phyloP scores from a whole-genome alignment of 805 yeast species.

The Saccharomyces eubayanus region DNA sequence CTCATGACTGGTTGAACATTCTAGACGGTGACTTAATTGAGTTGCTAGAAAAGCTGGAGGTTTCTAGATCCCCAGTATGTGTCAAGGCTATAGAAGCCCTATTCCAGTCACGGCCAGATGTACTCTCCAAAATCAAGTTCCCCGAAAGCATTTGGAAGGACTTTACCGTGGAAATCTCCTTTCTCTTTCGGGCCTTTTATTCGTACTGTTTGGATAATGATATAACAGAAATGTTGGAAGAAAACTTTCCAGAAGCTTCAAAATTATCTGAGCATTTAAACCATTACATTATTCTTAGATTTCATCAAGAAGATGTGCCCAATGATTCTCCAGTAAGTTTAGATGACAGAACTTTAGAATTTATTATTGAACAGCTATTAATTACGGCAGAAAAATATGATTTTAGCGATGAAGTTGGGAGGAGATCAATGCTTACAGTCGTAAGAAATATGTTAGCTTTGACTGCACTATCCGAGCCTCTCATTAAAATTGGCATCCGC shows the following conservation, averaged over 20 bases:
- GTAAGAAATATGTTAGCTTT: conserved; percentile 52
- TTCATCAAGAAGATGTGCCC: conserved; percentile 9
- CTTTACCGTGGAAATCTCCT: conserved; percentile 66
- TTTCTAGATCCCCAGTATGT: conserved; percentile 59
- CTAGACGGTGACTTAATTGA: conserved; percentile 64
- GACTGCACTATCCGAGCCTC: conserved; percentile 45
- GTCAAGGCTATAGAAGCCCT: conserved; percentile 57
- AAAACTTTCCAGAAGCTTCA: conserved; percentile 70
- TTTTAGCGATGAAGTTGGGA: conserved; percentile 83
- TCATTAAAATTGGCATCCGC: conserved; percentile 48
- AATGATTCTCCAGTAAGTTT: conserved; percentile 3
- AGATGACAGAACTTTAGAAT: conserved; percentile 55
- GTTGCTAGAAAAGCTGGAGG: conserved; percentile 62
- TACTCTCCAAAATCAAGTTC: conserved; percentile 50
- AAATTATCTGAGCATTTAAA: conserved; percentile 53
- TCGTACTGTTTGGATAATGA: conserved; percentile 52
- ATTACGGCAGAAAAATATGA: conserved; percentile 64
- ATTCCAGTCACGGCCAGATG: conserved; percentile 54
- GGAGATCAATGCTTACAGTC: conserved; percentile 61
- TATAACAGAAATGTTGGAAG: conserved; percentile 49
- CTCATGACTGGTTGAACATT: conserved; percentile 61
- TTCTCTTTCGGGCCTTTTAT: conserved; percentile 60
- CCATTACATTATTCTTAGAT: conserved; percentile 46
- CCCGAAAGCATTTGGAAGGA: conserved; percentile 60
- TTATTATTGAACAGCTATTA: conserved; percentile 66